A percentile compares a stretch with the other conserved stretches of the same genome.
phyloP scores from a whole-genome alignment of 495 filamentous ascomycete species.

The Saxophila tyrrhenica region DNA sequence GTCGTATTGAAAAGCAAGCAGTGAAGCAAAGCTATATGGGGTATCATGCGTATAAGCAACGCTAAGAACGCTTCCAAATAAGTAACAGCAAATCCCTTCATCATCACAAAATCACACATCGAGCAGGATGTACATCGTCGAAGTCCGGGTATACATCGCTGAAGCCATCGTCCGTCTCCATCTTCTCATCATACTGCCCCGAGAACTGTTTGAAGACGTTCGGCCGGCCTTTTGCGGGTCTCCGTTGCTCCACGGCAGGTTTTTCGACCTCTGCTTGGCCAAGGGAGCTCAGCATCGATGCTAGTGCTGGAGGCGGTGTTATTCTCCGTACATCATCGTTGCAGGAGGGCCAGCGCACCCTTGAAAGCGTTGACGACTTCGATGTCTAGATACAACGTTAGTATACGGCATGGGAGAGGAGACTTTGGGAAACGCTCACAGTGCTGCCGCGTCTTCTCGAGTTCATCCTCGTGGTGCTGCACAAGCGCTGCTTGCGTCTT shows the following conservation, averaged over 20 bases:
- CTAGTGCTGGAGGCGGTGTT: slow-evolving; percentile 1
- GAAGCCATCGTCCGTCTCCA: background rate
- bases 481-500: slow-evolving; percentile 20
- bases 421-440: slow-evolving; percentile 7
- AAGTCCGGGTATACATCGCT: background rate
- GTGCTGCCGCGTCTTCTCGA: slow-evolving; percentile 20
- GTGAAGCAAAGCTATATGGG: background rate
- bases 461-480: slow-evolving; percentile 15
- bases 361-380: slow-evolving; percentile 16
- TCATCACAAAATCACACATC: background rate
- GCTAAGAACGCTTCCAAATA: slow-evolving; percentile 2
- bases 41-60: slow-evolving; percentile 3
- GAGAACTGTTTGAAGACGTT: background rate
- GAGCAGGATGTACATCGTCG: slow-evolving; percentile 4
- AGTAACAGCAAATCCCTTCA: background rate
- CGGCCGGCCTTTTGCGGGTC: background rate
- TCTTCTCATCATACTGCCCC: background rate
- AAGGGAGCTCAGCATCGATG: background rate
- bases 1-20: too few relatives aligned
- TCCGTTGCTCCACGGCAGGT: background rate
- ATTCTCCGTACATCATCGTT: background rate
- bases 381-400: slow-evolving; percentile 3
- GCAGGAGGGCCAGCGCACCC: slow-evolving; percentile 13
- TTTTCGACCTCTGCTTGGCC: background rate
- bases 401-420: background rate